phyloP scores from a whole-genome alignment of 495 filamentous ascomycete genomes.

The Astrothelium macrocarpum region DNA sequence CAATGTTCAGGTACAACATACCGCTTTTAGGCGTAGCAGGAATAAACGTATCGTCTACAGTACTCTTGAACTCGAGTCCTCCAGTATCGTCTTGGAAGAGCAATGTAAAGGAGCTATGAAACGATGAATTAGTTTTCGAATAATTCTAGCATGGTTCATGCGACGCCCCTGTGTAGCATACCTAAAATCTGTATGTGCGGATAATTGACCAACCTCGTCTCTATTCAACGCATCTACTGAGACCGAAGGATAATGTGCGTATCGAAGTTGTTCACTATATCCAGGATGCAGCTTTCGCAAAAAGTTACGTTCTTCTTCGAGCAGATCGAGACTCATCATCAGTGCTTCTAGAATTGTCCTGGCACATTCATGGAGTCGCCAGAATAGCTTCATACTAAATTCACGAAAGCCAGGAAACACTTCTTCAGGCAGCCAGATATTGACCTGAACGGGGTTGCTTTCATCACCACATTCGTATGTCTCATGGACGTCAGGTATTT shows the following conservation, averaged over 20 bases:
- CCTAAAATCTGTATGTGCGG: background rate
- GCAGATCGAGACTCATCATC: conserved; percentile 1
- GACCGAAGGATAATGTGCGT: conserved; percentile 1
- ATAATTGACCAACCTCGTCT: background rate
- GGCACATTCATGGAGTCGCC: background rate
- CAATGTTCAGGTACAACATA: conserved; percentile 18
- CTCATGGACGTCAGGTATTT: background rate
- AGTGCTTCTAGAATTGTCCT: background rate
- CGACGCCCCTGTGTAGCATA: background rate
- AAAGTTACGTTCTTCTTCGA: background rate
- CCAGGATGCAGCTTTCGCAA: conserved; percentile 2
- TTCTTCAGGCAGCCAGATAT: background rate
- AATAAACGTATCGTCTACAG: conserved; percentile 8
- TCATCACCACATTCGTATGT: conserved; percentile 2
- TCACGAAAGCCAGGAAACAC: conserved; percentile 3
- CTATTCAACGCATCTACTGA: background rate
- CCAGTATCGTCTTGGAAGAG: conserved; percentile 17
- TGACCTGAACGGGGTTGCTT: background rate
- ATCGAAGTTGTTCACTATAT: background rate
- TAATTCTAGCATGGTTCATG: background rate
- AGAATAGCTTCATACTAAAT: conserved; percentile 5
- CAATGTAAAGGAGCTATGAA: conserved; percentile 13
- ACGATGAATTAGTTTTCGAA: background rate
- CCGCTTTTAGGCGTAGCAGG: conserved; percentile 10
- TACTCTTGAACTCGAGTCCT: conserved; percentile 14